Base-by-base conservation (phyloP, 2,329 filamentous ascomycete species). In the Bipolaris victoriae region DNA sequence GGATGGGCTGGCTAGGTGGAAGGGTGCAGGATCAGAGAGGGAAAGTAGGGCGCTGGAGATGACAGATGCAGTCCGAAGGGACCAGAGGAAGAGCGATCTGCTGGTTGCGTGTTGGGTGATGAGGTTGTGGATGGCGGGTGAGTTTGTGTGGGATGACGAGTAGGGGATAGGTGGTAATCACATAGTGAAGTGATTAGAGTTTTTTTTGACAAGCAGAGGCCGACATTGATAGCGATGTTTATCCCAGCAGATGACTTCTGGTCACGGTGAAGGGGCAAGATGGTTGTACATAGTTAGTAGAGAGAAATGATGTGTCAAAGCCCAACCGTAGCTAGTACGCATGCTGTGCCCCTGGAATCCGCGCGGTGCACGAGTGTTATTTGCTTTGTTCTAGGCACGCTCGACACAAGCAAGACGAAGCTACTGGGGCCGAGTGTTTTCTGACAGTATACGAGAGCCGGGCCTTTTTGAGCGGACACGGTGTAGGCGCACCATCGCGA, bases 31-130 rank as follows among this genome's bases (percentile, higher is more conserved):
- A 5, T 29, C 6, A 1, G 22, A 45, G 22, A 36, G 35, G 31
- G 41, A 35, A 35, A 36, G 29, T 13, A 40, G 11, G 47, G 35
- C 44, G 52, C 65, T 60, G 57, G 63, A 58, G 37, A 47, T 66
- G 41, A 48, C 57, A 35, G 58, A 56, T n/a, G 39, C 9, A 5
- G 48, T 56, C n/a, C 49, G 46, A 15, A 55, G 13, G 15, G 53
- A 59, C 31, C 55, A 43, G 26, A 49, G 16, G 50, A 41, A 39
- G 45, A 58, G 64, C 40, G 67, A 73, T 49, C 43, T 69, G 48
- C 45, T 70, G 52, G 59, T 73, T 37, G 61, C 60, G 24, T 73
- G 68, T 51, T 73, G 68, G 68, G 56, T 67, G 18, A 66, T 66
- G 63, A 61, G 52, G 56, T 31, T 61, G 10, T 73, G 69, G 69